A percentile compares a stretch with the other conserved stretches of the same genome.
Evolutionary conservation across 768 basidiomycete genomes (phyloP).

Genomic region (Kwoniella dejecticola): DNA sequence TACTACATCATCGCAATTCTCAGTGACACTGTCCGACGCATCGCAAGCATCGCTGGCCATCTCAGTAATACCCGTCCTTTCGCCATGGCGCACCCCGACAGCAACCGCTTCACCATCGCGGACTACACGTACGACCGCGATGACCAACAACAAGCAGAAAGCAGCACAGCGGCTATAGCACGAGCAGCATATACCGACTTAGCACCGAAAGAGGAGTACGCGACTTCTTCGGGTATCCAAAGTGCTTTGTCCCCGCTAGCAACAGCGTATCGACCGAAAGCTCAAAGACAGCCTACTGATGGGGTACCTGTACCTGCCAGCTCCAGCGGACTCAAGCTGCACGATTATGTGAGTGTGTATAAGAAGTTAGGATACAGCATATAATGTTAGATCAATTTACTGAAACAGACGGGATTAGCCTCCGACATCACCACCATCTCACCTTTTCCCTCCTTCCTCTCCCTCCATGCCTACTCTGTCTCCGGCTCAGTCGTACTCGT

Average conservation of each 20-base stretch:
- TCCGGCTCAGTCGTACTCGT: constrained; percentile 10
- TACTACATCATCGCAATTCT: too few species aligned
- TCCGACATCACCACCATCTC: constrained; percentile 2
- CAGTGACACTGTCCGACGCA: too few species aligned
- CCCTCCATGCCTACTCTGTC: constrained; percentile 1
- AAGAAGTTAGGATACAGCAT: too few species aligned
- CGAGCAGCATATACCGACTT: constrained; percentile 4
- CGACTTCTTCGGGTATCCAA: background rate
- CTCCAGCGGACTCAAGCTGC: constrained; percentile 2
- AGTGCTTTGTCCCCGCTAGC: background rate
- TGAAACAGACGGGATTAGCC: constrained; percentile 1
- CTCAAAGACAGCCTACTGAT: constrained; percentile 6
- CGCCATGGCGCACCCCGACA: constrained; percentile 8
- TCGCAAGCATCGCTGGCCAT: too few species aligned
- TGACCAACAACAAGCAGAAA: constrained; percentile 11
- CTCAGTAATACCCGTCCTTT: background rate
- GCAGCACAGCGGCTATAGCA: constrained; percentile 8
- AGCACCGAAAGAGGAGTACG: background rate
- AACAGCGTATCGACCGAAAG: constrained; percentile 1
- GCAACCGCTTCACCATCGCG: constrained; percentile 41
- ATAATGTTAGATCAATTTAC: too few species aligned
- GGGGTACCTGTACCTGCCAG: background rate
- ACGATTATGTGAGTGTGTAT: constrained; percentile 21
- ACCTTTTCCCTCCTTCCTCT: background rate
- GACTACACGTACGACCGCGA: constrained; percentile 37